phyloP scores from a whole-genome alignment of 1,284 basidiomycete genomes.

The Tilletia caries region DNA sequence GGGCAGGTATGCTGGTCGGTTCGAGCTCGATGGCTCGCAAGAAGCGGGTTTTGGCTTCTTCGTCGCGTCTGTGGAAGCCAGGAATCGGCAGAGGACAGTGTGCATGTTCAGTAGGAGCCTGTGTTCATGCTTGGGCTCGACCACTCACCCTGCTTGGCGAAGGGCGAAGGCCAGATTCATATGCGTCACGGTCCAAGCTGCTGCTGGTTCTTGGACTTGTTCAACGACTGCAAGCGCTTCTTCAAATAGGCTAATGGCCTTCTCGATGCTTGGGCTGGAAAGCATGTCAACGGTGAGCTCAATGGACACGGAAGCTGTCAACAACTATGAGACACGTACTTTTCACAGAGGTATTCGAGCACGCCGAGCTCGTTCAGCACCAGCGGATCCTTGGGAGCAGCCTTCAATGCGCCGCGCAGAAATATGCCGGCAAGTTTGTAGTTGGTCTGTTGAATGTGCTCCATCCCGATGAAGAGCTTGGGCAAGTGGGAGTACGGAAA shows the following conservation, averaged over 20 bases:
- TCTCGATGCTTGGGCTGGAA: slow-evolving; percentile 61
- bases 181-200: slow-evolving; percentile 80
- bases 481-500: slow-evolving; percentile 92
- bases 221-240: slow-evolving; percentile 59
- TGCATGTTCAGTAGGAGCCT: no score
- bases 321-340: slow-evolving; percentile 61
- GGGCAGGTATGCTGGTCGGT: slow-evolving; percentile 36
- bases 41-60: slow-evolving; percentile 28
- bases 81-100: background rate
- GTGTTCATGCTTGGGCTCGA: background rate
- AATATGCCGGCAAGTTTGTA: slow-evolving; percentile 79
- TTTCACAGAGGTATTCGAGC: slow-evolving; percentile 78
- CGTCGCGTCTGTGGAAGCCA: slow-evolving; percentile 16
- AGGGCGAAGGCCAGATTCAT: slow-evolving; percentile 56
- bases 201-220: slow-evolving; percentile 76
- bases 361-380: slow-evolving; percentile 89
- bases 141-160: slow-evolving; percentile 15
- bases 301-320: background rate
- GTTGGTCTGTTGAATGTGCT: slow-evolving; percentile 87
- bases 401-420: slow-evolving; percentile 70
- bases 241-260: slow-evolving; percentile 60
- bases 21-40: slow-evolving; percentile 39
- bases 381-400: slow-evolving; percentile 82
- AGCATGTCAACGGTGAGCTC: background rate
- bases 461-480: slow-evolving; percentile 94